Conservation (phyloP, 2,329 filamentous ascomycete genomes). For the Capronia epimyces region DNA sequence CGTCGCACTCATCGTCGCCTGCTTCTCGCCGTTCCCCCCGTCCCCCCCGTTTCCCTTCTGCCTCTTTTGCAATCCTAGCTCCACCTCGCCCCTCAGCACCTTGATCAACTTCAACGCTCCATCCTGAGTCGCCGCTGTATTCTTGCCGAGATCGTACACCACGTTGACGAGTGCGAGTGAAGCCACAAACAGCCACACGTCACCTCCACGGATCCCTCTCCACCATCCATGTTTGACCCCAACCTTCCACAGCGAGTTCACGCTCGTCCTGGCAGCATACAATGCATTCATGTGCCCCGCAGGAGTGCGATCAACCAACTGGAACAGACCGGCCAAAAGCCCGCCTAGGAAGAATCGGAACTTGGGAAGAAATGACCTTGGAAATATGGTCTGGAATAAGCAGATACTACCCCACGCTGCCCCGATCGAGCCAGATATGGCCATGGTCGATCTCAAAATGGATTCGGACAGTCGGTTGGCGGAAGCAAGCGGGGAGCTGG, state of each 20-base stretch:
- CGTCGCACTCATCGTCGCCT: neutral
- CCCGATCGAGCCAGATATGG: conserved; percentile 76
- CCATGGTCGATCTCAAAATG: conserved; percentile 69
- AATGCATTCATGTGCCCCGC: conserved; percentile 61
- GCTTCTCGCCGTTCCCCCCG: neutral
- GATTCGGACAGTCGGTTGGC: conserved; percentile 61
- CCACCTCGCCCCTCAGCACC: conserved; percentile 27
- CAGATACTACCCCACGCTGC: conserved; percentile 86
- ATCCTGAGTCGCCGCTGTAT: conserved; percentile 16
- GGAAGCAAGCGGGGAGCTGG: conserved; percentile 63
- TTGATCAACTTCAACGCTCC: conserved; percentile 22
- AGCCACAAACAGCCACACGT: conserved; percentile 75
- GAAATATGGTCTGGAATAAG: conserved; percentile 75
- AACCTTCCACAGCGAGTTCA: conserved; percentile 86
- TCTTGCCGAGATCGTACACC: conserved; percentile 23
- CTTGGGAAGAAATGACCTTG: conserved; percentile 66
- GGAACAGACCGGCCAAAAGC: conserved; percentile 78
- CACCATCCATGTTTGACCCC: conserved; percentile 88
- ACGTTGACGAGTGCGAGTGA: conserved; percentile 55
- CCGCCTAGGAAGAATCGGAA: conserved; percentile 88
- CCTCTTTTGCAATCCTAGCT: conserved; percentile 23
- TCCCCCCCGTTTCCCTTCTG: conserved; percentile 1
- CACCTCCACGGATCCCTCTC: conserved; percentile 73
- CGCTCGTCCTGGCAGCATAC: conserved; percentile 69
- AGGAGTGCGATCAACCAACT: conserved; percentile 60